Conservation (phyloP, 768 basidiomycete genomes). For the Coprinopsis sp. region DNA sequence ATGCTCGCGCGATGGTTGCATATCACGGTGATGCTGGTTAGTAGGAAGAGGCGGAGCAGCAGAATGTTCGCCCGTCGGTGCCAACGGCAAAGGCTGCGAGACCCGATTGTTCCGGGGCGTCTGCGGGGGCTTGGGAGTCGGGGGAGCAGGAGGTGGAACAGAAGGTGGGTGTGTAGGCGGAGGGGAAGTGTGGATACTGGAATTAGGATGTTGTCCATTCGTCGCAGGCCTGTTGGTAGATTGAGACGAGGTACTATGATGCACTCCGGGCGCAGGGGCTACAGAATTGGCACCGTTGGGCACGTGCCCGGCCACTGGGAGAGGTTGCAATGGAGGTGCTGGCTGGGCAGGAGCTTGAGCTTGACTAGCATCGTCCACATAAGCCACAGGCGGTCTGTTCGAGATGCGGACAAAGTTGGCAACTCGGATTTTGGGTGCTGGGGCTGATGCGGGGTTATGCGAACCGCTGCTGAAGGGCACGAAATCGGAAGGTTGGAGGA, state of each 20-base stretch:
- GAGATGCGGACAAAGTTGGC: conserved; percentile 29
- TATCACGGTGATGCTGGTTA: conserved; percentile 17
- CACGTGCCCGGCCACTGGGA: not conserved
- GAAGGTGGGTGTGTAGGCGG: conserved; percentile 8
- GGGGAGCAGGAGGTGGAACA: conserved; percentile 6
- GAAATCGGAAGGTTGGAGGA: conserved; percentile 74
- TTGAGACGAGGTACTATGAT: not conserved
- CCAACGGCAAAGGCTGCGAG: conserved; percentile 24
- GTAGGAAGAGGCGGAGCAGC: conserved; percentile 24
- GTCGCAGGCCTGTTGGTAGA: not conserved
- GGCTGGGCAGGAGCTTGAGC: not conserved
- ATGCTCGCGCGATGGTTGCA: too few relatives aligned
- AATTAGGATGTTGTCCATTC: conserved; percentile 4
- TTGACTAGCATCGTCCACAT: conserved; percentile 11
- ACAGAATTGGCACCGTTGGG: conserved; percentile 1
- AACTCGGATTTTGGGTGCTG: conserved; percentile 20
- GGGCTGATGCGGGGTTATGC: conserved; percentile 23
- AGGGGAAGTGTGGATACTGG: not conserved
- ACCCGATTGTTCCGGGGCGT: conserved; percentile 16
- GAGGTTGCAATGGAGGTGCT: conserved; percentile 8
- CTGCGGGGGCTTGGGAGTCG: conserved; percentile 16
- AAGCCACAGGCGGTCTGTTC: conserved; percentile 18
- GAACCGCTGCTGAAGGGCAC: conserved; percentile 54
- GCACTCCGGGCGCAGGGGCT: not conserved
- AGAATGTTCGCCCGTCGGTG: conserved; percentile 17